phyloP scores from a whole-genome alignment of 2,329 filamentous ascomycete species.

The Fusarium nygamai region DNA sequence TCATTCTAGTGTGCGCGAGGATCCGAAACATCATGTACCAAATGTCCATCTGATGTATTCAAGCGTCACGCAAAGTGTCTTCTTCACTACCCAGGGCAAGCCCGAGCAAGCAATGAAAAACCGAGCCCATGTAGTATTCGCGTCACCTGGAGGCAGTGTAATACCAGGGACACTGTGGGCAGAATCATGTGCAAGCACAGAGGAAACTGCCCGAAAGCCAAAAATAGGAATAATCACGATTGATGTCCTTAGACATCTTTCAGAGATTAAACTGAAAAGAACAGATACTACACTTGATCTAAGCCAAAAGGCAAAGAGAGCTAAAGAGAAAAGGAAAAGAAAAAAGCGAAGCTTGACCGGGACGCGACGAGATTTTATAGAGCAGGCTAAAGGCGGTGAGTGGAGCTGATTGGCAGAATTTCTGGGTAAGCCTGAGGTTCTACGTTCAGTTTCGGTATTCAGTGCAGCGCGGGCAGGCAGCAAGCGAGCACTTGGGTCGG shows the following conservation, averaged over 20 bases:
- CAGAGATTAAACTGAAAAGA: slow-evolving; percentile 33
- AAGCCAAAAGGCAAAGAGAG: slow-evolving; percentile 68
- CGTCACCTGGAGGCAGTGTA: slow-evolving; percentile 55
- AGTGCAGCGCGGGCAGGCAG: background rate
- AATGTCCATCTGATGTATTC: background rate
- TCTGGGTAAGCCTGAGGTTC: slow-evolving; percentile 2
- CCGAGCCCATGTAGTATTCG: slow-evolving; percentile 43
- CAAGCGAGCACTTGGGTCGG: slow-evolving; percentile 1
- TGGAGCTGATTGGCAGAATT: slow-evolving; percentile 41
- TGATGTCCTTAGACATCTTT: slow-evolving; percentile 27
- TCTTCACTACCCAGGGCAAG: slow-evolving; percentile 48
- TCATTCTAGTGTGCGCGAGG: background rate
- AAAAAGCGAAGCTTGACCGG: slow-evolving; percentile 26
- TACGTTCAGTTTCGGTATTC: background rate
- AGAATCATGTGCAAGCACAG: slow-evolving; percentile 52
- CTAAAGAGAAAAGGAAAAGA: slow-evolving; percentile 50
- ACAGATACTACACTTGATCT: slow-evolving; percentile 33
- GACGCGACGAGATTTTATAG: slow-evolving; percentile 37
- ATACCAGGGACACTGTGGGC: slow-evolving; percentile 53
- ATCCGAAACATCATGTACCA: no score
- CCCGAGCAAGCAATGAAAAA: slow-evolving; percentile 50
- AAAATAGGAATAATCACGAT: slow-evolving; percentile 80
- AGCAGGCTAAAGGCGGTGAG: slow-evolving; percentile 39
- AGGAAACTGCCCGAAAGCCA: slow-evolving; percentile 46
- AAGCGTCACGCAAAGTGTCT: slow-evolving; percentile 26